Evolutionary conservation across 2,329 filamentous ascomycete species (phyloP).

Genomic region (Phaeosphaeriaceae sp.): DNA sequence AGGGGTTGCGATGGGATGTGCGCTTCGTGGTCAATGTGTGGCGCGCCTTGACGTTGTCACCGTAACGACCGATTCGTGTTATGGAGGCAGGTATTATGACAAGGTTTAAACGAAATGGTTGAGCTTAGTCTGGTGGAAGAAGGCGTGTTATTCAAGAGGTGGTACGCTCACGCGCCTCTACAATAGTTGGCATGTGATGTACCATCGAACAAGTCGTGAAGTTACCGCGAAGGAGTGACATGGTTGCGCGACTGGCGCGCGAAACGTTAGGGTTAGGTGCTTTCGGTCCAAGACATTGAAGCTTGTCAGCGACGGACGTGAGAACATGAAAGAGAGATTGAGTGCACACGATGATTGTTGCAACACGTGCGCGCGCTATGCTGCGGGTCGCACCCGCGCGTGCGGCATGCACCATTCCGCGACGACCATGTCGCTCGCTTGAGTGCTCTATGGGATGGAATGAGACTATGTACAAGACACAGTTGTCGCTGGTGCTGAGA

Average conservation of each 20-base stretch:
- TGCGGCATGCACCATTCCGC: conserved; percentile 7
- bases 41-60: neutral
- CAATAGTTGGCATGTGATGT: neutral
- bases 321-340: neutral
- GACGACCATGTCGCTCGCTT: conserved; percentile 3
- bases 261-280: neutral
- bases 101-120: neutral
- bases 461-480: neutral
- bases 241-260: neutral
- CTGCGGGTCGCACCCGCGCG: conserved; percentile 2
- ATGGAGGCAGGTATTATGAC: neutral
- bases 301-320: neutral
- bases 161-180: neutral
- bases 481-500: neutral
- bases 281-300: neutral
- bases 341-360: neutral
- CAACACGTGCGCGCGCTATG: conserved; percentile 5
- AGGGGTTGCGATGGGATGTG: neutral
- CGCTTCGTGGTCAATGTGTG: neutral
- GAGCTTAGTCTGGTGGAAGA: neutral
- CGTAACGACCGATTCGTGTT: neutral
- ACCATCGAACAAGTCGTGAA: neutral
- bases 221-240: neutral
- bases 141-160: neutral
- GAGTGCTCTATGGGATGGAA: neutral